Evolutionary conservation across 768 basidiomycete species (phyloP).

Genomic region (Suillus plorans): DNA sequence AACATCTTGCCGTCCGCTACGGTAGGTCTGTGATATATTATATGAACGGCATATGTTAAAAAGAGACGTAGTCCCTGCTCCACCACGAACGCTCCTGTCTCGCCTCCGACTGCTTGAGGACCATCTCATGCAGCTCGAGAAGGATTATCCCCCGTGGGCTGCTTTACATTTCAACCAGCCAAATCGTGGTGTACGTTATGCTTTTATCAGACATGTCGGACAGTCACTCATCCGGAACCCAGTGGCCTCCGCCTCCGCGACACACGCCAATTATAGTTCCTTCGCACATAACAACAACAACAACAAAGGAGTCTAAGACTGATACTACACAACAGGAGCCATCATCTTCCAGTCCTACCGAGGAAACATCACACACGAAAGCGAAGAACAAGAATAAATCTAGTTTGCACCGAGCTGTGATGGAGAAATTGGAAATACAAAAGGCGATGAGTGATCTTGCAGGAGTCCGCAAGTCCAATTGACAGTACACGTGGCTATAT

Average conservation of each 20-base stretch:
- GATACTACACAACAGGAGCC: constrained; percentile 19
- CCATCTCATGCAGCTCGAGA: constrained; percentile 73
- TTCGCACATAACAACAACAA: constrained; percentile 50
- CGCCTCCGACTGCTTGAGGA: constrained; percentile 75
- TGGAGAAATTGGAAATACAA: constrained; percentile 75
- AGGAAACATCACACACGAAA: constrained; percentile 19
- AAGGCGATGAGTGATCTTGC: constrained; percentile 59
- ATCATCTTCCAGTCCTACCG: constrained; percentile 5
- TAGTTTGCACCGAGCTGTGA: constrained; percentile 70
- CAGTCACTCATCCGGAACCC: constrained; percentile 4
- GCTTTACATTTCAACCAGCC: constrained; percentile 89
- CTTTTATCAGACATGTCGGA: background rate
- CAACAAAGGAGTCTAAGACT: constrained; percentile 7
- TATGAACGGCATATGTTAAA: constrained; percentile 6
- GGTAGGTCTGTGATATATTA: constrained; percentile 41
- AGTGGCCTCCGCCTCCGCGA: constrained; percentile 87
- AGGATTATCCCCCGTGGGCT: constrained; percentile 85
- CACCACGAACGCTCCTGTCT: constrained; percentile 60
- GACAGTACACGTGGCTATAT: constrained; percentile 5
- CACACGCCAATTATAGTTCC: constrained; percentile 79
- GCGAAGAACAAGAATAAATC: constrained; percentile 47
- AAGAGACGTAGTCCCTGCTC: constrained; percentile 57
- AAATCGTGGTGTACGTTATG: constrained; percentile 63
- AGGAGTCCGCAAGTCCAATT: constrained; percentile 20
- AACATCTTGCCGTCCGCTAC: constrained; percentile 71